Percentiles rank a stretch among this genome's conserved stretches.
Conservation (phyloP, 441 rosid species). For the Croton laevigatus region DNA sequence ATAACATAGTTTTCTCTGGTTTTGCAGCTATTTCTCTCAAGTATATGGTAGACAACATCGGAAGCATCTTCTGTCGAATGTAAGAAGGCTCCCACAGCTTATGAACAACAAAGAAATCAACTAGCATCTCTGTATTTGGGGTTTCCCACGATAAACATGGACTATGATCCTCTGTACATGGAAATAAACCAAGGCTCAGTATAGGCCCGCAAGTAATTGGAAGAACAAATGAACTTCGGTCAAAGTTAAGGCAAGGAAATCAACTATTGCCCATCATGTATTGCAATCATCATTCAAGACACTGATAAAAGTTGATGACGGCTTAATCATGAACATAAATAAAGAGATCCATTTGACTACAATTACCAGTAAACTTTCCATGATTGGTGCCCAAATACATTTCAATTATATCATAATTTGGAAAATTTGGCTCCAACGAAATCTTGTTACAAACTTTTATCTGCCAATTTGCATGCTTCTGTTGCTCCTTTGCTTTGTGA, state of each 20-base stretch:
- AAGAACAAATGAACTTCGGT: constrained; percentile 1
- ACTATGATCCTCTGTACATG: constrained; percentile 34
- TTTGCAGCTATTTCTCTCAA: constrained; percentile 56
- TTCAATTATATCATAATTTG: constrained; percentile 60
- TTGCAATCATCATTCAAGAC: no score
- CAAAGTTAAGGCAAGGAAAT: not conserved
- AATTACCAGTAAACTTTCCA: constrained; percentile 45
- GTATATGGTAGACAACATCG: constrained; percentile 78
- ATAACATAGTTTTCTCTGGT: constrained; percentile 41
- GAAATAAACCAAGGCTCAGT: constrained; percentile 2
- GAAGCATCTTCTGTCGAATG: constrained; percentile 69
- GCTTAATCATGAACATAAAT: not conserved
- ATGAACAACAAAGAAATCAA: constrained; percentile 72
- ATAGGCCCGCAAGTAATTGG: constrained; percentile 2
- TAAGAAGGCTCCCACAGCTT: constrained; percentile 71
- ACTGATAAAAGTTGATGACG: not conserved
- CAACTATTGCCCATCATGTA: not conserved
- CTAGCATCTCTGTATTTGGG: constrained; percentile 70
- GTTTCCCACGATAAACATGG: constrained; percentile 54
- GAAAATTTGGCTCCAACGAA: constrained; percentile 48
- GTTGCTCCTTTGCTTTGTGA: constrained; percentile 51
- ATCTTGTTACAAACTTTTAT: constrained; percentile 70
- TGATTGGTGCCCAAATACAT: constrained; percentile 54
- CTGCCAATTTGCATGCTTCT: constrained; percentile 59
- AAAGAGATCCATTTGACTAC: not conserved